Conservation (phyloP, 2,329 filamentous ascomycete species). For the Alternaria infectoria region DNA sequence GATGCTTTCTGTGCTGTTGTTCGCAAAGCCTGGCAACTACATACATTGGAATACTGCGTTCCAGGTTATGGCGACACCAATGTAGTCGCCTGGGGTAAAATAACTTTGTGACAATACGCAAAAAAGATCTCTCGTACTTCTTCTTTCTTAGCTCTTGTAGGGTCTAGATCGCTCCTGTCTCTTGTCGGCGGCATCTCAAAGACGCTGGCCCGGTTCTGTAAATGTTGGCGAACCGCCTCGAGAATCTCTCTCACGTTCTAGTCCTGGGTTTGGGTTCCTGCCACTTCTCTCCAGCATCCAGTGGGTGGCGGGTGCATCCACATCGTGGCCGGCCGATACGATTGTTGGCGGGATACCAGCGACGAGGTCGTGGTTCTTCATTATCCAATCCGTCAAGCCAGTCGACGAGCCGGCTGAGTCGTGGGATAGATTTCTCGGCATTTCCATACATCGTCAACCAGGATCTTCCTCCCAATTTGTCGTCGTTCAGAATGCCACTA, state of each 20-base stretch:
- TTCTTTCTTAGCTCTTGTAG: background rate
- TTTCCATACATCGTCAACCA: background rate
- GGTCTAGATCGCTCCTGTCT: background rate
- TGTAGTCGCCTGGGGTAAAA: too few relatives aligned
- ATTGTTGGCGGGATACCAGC: background rate
- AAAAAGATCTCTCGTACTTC: too few relatives aligned
- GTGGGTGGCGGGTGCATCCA: fast-evolving
- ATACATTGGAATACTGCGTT: too few relatives aligned
- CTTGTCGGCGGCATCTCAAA: background rate
- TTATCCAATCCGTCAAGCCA: background rate
- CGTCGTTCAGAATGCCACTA: fast-evolving
- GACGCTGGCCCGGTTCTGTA: background rate
- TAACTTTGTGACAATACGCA: too few relatives aligned
- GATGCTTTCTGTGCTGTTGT: background rate
- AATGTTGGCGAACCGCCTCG: background rate
- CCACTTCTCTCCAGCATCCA: background rate
- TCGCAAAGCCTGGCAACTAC: background rate
- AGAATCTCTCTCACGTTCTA: fast-evolving
- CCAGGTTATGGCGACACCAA: too few relatives aligned
- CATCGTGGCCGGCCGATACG: background rate
- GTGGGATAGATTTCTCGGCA: background rate
- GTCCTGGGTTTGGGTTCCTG: background rate
- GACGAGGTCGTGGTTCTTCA: background rate
- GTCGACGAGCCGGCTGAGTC: background rate
- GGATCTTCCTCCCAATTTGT: fast-evolving